These are phyloP conservation scores for Lojkania enalia DNA, from an alignment of 2,329 filamentous ascomycete species.

Conservation along the genomic window DNA sequence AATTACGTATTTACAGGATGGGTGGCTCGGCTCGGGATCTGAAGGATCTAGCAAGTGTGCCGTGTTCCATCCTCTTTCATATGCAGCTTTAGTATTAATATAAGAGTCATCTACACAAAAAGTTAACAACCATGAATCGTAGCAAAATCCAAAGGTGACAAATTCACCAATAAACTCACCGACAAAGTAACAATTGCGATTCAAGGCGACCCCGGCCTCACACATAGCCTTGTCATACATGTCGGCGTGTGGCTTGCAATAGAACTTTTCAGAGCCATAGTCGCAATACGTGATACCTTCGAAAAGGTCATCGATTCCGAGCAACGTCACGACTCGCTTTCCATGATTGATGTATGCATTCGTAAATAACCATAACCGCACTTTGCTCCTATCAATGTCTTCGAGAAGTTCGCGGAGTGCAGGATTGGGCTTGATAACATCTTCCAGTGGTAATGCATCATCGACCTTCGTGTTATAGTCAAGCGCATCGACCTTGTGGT, in stretches of 20 bases:
- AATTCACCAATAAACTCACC: slow-evolving; percentile 60
- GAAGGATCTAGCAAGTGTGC: slow-evolving; percentile 83
- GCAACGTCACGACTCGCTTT: slow-evolving; percentile 75
- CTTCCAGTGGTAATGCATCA: slow-evolving; percentile 86
- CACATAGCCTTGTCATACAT: slow-evolving; percentile 90
- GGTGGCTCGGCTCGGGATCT: slow-evolving; percentile 63
- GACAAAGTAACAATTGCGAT: slow-evolving; percentile 85
- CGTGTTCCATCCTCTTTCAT: slow-evolving; percentile 81
- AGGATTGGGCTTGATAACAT: slow-evolving; percentile 77
- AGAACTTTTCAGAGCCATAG: slow-evolving; percentile 71
- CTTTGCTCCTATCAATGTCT: slow-evolving; percentile 80
- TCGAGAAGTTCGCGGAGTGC: slow-evolving; percentile 74
- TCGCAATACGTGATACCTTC: slow-evolving; percentile 96
- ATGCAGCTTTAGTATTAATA: slow-evolving; percentile 76
- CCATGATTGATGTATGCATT: slow-evolving; percentile 94
- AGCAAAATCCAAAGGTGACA: not conserved
- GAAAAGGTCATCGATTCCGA: slow-evolving; percentile 85
- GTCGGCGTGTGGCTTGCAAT: slow-evolving; percentile 82
- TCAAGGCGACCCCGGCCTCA: slow-evolving; percentile 71
- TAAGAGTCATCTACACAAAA: slow-evolving; percentile 75
- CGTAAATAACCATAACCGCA: slow-evolving; percentile 91
- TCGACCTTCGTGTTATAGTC: slow-evolving; percentile 96
- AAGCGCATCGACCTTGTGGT: slow-evolving; percentile 92
- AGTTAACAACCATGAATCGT: slow-evolving; percentile 12
- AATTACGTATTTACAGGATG: slow-evolving; percentile 75